Evolutionary conservation across 192 early-diverging fungal genomes (phyloP).

Genomic region (Pilobolus umbonatus): DNA sequence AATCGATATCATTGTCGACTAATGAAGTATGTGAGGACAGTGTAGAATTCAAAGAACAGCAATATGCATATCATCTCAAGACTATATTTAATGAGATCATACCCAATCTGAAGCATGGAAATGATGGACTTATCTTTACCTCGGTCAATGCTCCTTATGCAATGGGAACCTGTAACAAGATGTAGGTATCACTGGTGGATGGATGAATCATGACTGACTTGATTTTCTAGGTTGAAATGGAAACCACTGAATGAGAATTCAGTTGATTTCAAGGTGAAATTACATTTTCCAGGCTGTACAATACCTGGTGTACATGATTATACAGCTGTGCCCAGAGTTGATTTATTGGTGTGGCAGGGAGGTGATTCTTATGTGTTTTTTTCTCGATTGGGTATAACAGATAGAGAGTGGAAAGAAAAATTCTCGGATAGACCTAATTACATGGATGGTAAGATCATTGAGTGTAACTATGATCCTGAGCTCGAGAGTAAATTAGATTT

Average conservation of each 20-base stretch:
- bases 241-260: constrained; percentile 81
- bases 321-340: constrained; percentile 38
- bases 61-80: constrained; percentile 59
- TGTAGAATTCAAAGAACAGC: constrained; percentile 62
- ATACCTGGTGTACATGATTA: constrained; percentile 24
- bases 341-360: constrained; percentile 50
- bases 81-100: constrained; percentile 53
- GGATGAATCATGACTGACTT: not conserved
- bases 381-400: constrained; percentile 49
- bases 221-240: constrained; percentile 72
- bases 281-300: constrained; percentile 25
- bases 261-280: constrained; percentile 62
- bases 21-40: constrained; percentile 28
- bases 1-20: not conserved
- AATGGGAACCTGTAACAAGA: constrained; percentile 60
- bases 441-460: constrained; percentile 58
- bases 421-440: constrained; percentile 29
- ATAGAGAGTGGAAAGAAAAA: constrained; percentile 46
- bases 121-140: constrained; percentile 75
- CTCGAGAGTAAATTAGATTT: constrained; percentile 21
- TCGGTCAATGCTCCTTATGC: constrained; percentile 56
- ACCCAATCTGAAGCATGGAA: constrained; percentile 59
- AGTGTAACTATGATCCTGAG: constrained; percentile 54
- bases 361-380: constrained; percentile 35
- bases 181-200: constrained; percentile 38